Conservation (phyloP, 1,284 basidiomycete species). For the Ustilago trichophora region DNA sequence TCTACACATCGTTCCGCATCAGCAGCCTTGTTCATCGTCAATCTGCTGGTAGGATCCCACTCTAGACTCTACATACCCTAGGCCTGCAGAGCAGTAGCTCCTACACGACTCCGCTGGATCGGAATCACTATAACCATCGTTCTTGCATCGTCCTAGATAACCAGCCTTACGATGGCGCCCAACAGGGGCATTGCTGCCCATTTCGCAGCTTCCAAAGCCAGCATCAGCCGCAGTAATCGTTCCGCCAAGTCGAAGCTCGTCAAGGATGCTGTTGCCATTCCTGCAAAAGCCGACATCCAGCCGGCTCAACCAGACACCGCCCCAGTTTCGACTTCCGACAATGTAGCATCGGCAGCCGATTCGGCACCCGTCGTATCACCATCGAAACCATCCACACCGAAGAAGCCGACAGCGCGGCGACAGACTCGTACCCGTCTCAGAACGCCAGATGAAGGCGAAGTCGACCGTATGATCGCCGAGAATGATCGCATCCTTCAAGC, state of each 20-base stretch:
- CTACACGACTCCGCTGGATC: too few species aligned
- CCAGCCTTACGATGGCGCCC: slow-evolving; percentile 15
- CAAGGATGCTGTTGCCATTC: slow-evolving; percentile 10
- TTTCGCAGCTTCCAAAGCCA: slow-evolving; percentile 30
- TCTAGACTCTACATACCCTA: too few species aligned
- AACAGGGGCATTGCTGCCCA: slow-evolving; percentile 33
- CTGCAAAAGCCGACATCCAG: neutral
- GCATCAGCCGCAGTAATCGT: slow-evolving; percentile 17
- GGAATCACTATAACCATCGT: too few species aligned
- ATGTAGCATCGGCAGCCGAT: neutral
- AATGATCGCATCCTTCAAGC: slow-evolving; percentile 9
- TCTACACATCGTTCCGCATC: too few species aligned
- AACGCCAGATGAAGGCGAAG: slow-evolving; percentile 38
- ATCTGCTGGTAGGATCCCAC: too few species aligned
- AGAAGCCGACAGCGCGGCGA: slow-evolving; percentile 14
- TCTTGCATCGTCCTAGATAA: too few species aligned
- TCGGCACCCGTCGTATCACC: neutral
- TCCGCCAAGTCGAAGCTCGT: slow-evolving; percentile 11
- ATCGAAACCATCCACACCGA: slow-evolving; percentile 5
- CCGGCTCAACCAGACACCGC: neutral
- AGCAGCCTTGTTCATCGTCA: too few species aligned
- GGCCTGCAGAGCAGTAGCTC: too few species aligned
- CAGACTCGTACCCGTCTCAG: slow-evolving; percentile 19
- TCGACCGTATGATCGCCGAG: slow-evolving; percentile 41
- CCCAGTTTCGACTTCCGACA: neutral